These are phyloP conservation scores for Aspergillus piperis DNA, from an alignment of 2,329 filamentous ascomycete species.

Conservation along the genomic window DNA sequence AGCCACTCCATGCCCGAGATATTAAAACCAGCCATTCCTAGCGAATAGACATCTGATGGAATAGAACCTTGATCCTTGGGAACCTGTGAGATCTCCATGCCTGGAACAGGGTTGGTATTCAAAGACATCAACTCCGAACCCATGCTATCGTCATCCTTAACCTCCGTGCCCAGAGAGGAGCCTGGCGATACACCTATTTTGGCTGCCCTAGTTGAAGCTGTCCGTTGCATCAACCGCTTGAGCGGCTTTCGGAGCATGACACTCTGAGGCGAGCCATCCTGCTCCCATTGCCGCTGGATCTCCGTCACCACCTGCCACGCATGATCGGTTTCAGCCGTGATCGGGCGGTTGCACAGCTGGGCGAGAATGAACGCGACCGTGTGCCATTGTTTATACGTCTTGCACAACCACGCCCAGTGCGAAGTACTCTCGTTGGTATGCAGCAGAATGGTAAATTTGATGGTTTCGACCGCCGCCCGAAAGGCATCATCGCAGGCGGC, in stretches of 20 bases:
- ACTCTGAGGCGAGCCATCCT: constrained; percentile 7
- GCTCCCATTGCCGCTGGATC: constrained; percentile 23
- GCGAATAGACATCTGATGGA: neutral
- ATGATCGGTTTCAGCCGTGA: constrained; percentile 21
- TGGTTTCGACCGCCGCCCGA: constrained; percentile 64
- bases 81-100: no score
- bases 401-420: constrained; percentile 60
- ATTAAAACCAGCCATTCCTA: neutral
- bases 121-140: neutral
- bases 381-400: constrained; percentile 60
- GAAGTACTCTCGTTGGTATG: constrained; percentile 57
- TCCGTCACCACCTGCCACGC: constrained; percentile 28
- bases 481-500: constrained; percentile 60
- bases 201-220: neutral
- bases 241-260: constrained; percentile 19
- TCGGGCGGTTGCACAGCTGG: constrained; percentile 48
- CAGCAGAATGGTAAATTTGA: constrained; percentile 64
- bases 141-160: neutral
- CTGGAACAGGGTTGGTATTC: no score
- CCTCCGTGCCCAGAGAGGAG: neutral
- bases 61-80: no score
- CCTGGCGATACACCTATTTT: neutral
- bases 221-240: constrained; percentile 21
- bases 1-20: neutral
- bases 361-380: constrained; percentile 57